These are phyloP conservation scores for Pichia insulana DNA, from an alignment of 805 yeast genomes.

Conservation along the genomic window DNA sequence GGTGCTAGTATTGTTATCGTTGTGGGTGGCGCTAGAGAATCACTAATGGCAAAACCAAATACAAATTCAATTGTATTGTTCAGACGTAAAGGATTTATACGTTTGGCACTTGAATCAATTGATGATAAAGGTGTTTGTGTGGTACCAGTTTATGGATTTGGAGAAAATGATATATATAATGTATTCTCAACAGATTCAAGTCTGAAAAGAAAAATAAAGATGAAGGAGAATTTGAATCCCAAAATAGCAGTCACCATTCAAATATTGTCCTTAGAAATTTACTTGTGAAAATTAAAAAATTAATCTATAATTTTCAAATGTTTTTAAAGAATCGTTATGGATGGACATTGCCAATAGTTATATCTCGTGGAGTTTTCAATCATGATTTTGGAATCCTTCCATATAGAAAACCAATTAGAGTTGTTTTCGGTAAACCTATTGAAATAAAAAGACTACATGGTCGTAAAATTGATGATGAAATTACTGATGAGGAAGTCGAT, in stretches of 20 bases:
- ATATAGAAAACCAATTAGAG: conserved; percentile 66
- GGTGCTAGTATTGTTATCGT: conserved; percentile 80
- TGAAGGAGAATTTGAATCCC: conserved; percentile 5
- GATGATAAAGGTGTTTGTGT: conserved; percentile 24
- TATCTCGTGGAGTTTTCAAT: conserved; percentile 87
- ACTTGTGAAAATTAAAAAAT: neutral
- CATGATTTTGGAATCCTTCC: conserved; percentile 90
- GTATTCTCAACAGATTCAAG: conserved; percentile 27
- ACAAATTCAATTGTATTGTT: conserved; percentile 62
- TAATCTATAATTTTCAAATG: conserved; percentile 44
- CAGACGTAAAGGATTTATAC: conserved; percentile 81
- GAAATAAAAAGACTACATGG: conserved; percentile 27
- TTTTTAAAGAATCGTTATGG: conserved; percentile 66
- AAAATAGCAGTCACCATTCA: neutral
- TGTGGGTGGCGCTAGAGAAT: conserved; percentile 93
- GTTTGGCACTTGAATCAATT: conserved; percentile 64
- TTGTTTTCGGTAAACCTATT: conserved; percentile 64
- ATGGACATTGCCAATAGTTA: conserved; percentile 84
- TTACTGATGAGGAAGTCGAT: conserved; percentile 43
- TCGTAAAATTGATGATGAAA: conserved; percentile 18
- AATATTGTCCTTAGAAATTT: neutral
- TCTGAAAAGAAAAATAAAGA: conserved; percentile 13
- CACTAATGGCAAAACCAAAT: conserved; percentile 56
- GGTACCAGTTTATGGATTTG: conserved; percentile 88
- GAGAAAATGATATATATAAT: conserved; percentile 62